Evolutionary conservation across 208 protist species (phyloP).

Genomic region (Polymyxa betae): DNA sequence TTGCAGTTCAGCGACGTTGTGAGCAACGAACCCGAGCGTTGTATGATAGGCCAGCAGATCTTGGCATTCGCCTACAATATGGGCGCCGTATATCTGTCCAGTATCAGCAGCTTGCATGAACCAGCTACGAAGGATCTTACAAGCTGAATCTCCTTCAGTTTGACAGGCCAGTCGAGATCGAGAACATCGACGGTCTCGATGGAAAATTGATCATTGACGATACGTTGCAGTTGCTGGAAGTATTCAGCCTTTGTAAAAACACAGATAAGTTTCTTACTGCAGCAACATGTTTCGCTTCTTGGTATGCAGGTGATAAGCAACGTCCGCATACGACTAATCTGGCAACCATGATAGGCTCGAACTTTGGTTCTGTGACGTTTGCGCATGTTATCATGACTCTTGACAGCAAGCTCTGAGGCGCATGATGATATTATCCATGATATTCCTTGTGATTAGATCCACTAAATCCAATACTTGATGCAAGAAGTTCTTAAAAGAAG

Average conservation of each 20-base stretch:
- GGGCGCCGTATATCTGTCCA: constrained; percentile 11
- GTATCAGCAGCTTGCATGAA: neutral
- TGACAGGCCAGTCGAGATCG: neutral
- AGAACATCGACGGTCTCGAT: constrained; percentile 18
- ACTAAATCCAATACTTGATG: too few species aligned
- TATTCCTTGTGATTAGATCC: too few species aligned
- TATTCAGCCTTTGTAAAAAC: neutral
- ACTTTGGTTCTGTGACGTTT: too few species aligned
- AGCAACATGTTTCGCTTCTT: constrained; percentile 10
- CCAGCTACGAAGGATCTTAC: neutral
- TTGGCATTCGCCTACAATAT: neutral
- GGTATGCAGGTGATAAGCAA: neutral
- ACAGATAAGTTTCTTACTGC: neutral
- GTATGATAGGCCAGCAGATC: neutral
- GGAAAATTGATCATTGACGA: neutral
- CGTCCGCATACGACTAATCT: neutral
- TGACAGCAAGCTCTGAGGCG: too few species aligned
- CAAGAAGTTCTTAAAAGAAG: too few species aligned
- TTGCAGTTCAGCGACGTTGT: neutral
- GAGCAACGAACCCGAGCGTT: neutral
- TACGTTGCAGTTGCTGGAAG: neutral
- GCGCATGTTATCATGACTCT: too few species aligned
- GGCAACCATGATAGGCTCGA: too few species aligned
- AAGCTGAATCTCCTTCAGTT: neutral
- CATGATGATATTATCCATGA: too few species aligned